phyloP scores from a whole-genome alignment of 1,284 basidiomycete genomes.

The Somion occarium region DNA sequence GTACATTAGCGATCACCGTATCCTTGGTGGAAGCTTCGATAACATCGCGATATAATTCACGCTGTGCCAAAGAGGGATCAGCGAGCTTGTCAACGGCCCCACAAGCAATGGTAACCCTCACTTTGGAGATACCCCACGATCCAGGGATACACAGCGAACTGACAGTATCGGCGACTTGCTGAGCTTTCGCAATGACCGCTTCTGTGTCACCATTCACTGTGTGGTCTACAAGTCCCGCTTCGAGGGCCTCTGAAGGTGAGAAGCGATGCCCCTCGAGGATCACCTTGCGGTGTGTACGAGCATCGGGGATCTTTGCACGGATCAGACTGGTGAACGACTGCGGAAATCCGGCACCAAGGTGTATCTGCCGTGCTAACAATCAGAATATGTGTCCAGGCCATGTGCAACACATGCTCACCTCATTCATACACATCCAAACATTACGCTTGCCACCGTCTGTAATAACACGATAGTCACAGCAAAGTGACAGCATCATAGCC shows the following conservation, averaged over 20 bases:
- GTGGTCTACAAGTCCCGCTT: conserved; percentile 70
- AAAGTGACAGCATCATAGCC: conserved; percentile 75
- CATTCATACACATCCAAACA: conserved; percentile 92
- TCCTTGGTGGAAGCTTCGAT: conserved; percentile 29
- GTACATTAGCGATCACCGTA: conserved; percentile 17
- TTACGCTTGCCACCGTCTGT: conserved; percentile 72
- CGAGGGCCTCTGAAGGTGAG: conserved; percentile 67
- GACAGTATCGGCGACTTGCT: conserved; percentile 49
- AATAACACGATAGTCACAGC: conserved; percentile 91
- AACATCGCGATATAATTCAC: conserved; percentile 35
- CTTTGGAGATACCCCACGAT: conserved; percentile 67
- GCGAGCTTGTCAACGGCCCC: neutral
- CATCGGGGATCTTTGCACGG: conserved; percentile 60
- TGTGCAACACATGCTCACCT: conserved; percentile 41
- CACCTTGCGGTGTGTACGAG: conserved; percentile 66
- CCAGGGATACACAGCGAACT: conserved; percentile 45
- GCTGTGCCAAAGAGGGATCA: conserved; percentile 24
- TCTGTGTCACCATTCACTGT: conserved; percentile 52
- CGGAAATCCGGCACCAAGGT: conserved; percentile 81
- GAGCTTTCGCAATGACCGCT: conserved; percentile 57
- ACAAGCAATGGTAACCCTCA: conserved; percentile 12
- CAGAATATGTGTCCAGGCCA: neutral
- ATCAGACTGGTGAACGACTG: conserved; percentile 68
- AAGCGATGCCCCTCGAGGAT: conserved; percentile 83
- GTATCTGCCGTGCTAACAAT: conserved; percentile 44